These are phyloP conservation scores for Alternaria metachromatica DNA, from an alignment of 2,329 filamentous ascomycete species.

Conservation along the genomic window DNA sequence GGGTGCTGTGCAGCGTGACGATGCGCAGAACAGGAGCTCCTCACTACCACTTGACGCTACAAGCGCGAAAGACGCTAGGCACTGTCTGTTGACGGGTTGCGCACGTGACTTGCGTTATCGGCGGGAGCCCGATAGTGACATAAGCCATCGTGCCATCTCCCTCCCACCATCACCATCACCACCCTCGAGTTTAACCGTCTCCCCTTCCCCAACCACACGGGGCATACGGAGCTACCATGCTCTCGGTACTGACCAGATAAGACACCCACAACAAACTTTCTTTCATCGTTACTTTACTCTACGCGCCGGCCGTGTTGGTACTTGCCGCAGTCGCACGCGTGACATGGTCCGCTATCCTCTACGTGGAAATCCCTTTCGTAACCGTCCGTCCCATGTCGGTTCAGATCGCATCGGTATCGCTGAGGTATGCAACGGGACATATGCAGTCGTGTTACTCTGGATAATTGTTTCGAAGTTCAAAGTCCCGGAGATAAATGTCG, in stretches of 20 bases:
- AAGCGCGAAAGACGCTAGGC: slow-evolving; percentile 24
- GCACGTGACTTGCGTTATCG: slow-evolving; percentile 19
- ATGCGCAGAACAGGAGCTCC: slow-evolving; percentile 20
- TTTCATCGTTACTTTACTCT: not conserved
- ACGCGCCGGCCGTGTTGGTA: not conserved
- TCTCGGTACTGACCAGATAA: not conserved
- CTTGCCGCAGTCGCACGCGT: not conserved
- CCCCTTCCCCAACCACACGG: not conserved
- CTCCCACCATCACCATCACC: not conserved
- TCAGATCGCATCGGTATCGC: not conserved
- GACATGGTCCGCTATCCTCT: not conserved
- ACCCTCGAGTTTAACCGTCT: not conserved
- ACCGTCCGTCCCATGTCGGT: not conserved
- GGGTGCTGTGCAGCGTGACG: slow-evolving; percentile 6
- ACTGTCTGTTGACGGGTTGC: slow-evolving; percentile 25
- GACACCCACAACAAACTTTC: not conserved
- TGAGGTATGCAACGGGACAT: not conserved
- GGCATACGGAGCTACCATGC: not conserved
- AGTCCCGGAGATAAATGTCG: not conserved
- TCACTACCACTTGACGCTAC: slow-evolving; percentile 11
- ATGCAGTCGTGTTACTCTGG: not conserved
- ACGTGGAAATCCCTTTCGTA: not conserved
- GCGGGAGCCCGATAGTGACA: slow-evolving; percentile 11
- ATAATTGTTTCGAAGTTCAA: not conserved
- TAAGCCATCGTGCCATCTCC: not conserved